phyloP scores from a whole-genome alignment of 1,139 yeast genomes.

The Zygotorulaspora mrakii region DNA sequence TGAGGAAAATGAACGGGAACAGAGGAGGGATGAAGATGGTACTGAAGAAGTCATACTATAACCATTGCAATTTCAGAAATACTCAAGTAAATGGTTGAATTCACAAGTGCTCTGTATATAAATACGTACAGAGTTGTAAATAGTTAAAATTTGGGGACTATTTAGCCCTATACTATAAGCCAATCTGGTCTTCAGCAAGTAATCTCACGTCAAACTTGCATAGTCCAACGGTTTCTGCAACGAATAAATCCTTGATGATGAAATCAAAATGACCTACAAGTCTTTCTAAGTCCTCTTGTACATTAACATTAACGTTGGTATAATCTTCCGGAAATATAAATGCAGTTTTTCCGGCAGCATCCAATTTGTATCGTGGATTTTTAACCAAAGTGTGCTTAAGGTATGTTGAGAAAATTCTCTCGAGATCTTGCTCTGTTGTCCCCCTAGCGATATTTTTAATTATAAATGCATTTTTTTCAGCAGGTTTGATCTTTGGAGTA shows the following conservation, averaged over 20 bases:
- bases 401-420: constrained; percentile 36
- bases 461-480: constrained; percentile 47
- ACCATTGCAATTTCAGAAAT: too few species aligned
- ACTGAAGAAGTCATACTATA: constrained; percentile 14
- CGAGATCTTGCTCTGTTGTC: constrained; percentile 46
- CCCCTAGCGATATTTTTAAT: constrained; percentile 55
- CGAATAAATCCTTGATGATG: constrained; percentile 23
- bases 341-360: constrained; percentile 44
- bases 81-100: too few species aligned
- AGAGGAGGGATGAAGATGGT: constrained; percentile 9
- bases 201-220: constrained; percentile 30
- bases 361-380: constrained; percentile 33
- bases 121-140: constrained; percentile 14
- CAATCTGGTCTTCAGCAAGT: too few species aligned
- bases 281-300: constrained; percentile 31
- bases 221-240: constrained; percentile 33
- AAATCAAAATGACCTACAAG: constrained; percentile 26
- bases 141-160: too few species aligned
- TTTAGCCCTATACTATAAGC: too few species aligned
- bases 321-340: constrained; percentile 43
- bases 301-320: constrained; percentile 25
- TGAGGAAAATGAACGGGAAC: constrained; percentile 8
- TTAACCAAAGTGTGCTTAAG: constrained; percentile 31
- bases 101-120: too few species aligned
- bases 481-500: constrained; percentile 13